A percentile compares a stretch with the other conserved stretches of the same genome.
phyloP scores from a whole-genome alignment of 768 basidiomycete genomes.

The Podaxis sp. region DNA sequence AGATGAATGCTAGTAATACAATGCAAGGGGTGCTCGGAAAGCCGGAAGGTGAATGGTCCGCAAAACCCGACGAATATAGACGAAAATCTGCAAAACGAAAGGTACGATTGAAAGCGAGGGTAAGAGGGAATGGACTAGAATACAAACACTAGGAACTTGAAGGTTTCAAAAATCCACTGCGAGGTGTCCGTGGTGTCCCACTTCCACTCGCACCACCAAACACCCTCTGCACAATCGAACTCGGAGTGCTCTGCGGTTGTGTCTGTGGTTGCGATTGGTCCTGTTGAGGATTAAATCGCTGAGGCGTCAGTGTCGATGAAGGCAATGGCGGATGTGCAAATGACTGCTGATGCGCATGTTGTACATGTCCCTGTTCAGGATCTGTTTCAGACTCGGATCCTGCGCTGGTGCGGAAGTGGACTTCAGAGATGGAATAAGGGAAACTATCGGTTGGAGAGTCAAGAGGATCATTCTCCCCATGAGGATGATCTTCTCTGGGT shows the following conservation, averaged over 20 bases:
- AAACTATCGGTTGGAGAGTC: conserved; percentile 55
- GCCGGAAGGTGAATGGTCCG: background rate
- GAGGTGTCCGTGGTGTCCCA: conserved; percentile 1
- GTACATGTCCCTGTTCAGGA: background rate
- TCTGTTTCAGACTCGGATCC: conserved; percentile 14
- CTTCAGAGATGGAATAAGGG: conserved; percentile 50
- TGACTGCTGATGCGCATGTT: background rate
- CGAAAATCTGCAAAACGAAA: background rate
- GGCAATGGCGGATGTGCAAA: conserved; percentile 5
- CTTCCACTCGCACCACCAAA: conserved; percentile 5
- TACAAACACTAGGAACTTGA: background rate
- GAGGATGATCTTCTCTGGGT: background rate
- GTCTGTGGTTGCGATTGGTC: background rate
- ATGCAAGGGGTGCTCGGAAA: background rate
- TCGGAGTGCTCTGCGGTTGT: background rate
- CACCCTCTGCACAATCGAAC: conserved; percentile 7
- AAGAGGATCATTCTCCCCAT: conserved; percentile 20
- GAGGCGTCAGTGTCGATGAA: conserved; percentile 7
- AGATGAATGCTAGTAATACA: conserved; percentile 5
- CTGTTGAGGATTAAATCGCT: conserved; percentile 3
- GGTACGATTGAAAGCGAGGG: background rate
- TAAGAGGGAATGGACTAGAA: background rate
- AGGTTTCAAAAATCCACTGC: background rate
- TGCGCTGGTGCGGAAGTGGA: conserved; percentile 43
- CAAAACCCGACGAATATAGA: background rate